phyloP scores from a whole-genome alignment of 495 filamentous ascomycete genomes.

The Rusavskia elegans region DNA sequence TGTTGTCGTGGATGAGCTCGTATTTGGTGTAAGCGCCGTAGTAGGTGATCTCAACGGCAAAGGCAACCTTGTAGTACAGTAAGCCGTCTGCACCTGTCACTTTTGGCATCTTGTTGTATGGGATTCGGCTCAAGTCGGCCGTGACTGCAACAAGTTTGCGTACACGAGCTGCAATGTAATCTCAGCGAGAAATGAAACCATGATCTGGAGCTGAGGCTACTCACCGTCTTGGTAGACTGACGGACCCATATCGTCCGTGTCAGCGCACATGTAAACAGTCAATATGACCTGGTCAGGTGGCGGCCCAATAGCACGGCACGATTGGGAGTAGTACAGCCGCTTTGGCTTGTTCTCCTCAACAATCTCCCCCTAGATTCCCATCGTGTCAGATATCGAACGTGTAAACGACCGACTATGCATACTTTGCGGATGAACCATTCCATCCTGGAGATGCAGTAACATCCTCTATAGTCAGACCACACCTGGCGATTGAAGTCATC shows the following conservation, averaged over 20 bases:
- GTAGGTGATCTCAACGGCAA: constrained; percentile 16
- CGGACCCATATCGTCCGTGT: constrained; percentile 7
- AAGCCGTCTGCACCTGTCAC: constrained; percentile 10
- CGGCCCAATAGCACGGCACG: constrained; percentile 7
- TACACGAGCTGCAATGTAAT: constrained; percentile 1
- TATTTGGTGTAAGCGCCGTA: constrained; percentile 17
- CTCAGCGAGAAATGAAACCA: no score
- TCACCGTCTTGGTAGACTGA: constrained; percentile 8
- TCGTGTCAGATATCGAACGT: no score
- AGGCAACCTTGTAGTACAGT: constrained; percentile 14
- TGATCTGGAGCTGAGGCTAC: background rate
- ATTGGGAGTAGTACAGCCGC: background rate
- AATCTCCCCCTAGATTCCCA: constrained; percentile 9
- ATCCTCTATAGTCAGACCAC: constrained; percentile 10
- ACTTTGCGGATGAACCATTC: constrained; percentile 20
- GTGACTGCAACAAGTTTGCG: constrained; percentile 5
- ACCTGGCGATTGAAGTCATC: background rate
- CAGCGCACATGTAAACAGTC: constrained; percentile 8
- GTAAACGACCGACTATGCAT: background rate
- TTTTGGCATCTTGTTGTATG: constrained; percentile 4
- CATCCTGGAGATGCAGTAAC: constrained; percentile 16
- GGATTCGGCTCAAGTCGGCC: constrained; percentile 13
- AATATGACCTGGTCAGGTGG: constrained; percentile 8
- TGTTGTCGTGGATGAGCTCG: constrained; percentile 14
- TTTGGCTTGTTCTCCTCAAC: constrained; percentile 11